Evolutionary conservation across 2,329 filamentous ascomycete genomes (phyloP), one percentile per base, ranked within the genome.

Genomic region (Cercospora nicotianae): DNA sequence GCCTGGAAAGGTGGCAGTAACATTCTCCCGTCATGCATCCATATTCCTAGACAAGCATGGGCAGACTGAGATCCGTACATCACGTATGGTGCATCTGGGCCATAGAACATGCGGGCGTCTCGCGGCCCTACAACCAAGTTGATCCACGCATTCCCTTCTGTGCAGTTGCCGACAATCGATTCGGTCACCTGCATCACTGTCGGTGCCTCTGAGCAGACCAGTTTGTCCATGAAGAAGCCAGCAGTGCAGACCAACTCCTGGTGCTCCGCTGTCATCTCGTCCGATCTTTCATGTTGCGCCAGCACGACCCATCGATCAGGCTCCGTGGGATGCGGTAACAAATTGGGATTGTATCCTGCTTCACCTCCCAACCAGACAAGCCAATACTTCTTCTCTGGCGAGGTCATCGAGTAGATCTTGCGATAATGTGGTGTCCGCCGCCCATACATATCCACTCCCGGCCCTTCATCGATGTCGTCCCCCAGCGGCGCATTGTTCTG

Each of bases 61-160:
- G 72, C 67, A 0, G 86, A 87, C 70, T 87, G 87, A 8, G 85
- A 87, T 2, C 87, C 87, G 65, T 84, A 89, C 4, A 86, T 76
- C 1, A 82, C 79, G 65, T 84, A 86, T 0, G 86, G 84, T 1
- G 72, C 77, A 0, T 81, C 74, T 0, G 86, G 87, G 0, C 85
- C 86, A 66, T 83, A 84, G 71, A 89, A 87, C 9, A 87, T 83
- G 5, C 87, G 81, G 0, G 86, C 86, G 72, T 89, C 87, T 70
- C 87, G 86, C 0, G 87, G 86, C 0, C 87, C 87, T 18, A 82
- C 74, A 67, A 81, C 84, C 65, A 83, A 70, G 66, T 80, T 80
- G 57, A 86, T 78, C 65, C 79, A 80, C 0, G 74, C 76, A 5
- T 85, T 68, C 2, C 84, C 79, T 1, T 80, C 83, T 5, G 78